These are phyloP conservation scores for Penicillium atrosanguineum DNA, from an alignment of 495 filamentous ascomycete species.

Conservation along the genomic window DNA sequence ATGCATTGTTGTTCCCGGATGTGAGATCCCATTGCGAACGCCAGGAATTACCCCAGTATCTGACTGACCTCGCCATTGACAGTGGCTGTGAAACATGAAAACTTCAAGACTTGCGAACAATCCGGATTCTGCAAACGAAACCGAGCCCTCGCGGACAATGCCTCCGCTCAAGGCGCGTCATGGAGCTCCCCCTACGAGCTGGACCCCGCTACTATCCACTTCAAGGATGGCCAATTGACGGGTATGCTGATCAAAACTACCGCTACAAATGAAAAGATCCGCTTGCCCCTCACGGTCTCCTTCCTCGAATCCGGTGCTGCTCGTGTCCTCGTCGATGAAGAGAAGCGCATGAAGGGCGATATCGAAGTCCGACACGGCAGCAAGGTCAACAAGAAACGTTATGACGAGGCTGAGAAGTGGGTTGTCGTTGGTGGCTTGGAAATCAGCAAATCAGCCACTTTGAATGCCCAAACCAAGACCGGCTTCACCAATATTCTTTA, in stretches of 20 bases:
- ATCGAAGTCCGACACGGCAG: conserved; percentile 85
- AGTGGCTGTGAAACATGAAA: conserved; percentile 89
- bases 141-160: conserved; percentile 80
- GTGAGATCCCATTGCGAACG: conserved; percentile 19
- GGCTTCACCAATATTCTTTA: conserved; percentile 75
- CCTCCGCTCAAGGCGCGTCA: conserved; percentile 54
- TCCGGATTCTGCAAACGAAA: conserved; percentile 97
- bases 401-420: conserved; percentile 88
- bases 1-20: conserved; percentile 39
- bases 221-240: conserved; percentile 76
- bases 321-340: conserved; percentile 85
- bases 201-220: conserved; percentile 63
- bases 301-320: conserved; percentile 87
- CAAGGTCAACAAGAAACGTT: conserved; percentile 82
- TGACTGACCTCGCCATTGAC: conserved; percentile 8
- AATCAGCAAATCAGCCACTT: conserved; percentile 62
- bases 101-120: conserved; percentile 93
- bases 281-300: conserved; percentile 78
- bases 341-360: conserved; percentile 81
- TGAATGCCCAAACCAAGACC: conserved; percentile 54
- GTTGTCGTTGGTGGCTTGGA: conserved; percentile 77
- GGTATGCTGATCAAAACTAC: conserved; percentile 77
- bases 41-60: not conserved
- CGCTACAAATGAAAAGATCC: conserved; percentile 61
- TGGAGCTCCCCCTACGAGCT: conserved; percentile 86